A percentile compares a stretch with the other conserved stretches of the same genome.
phyloP scores from a whole-genome alignment of 73 alveolate species.

The Tetrahymena thermophila region DNA sequence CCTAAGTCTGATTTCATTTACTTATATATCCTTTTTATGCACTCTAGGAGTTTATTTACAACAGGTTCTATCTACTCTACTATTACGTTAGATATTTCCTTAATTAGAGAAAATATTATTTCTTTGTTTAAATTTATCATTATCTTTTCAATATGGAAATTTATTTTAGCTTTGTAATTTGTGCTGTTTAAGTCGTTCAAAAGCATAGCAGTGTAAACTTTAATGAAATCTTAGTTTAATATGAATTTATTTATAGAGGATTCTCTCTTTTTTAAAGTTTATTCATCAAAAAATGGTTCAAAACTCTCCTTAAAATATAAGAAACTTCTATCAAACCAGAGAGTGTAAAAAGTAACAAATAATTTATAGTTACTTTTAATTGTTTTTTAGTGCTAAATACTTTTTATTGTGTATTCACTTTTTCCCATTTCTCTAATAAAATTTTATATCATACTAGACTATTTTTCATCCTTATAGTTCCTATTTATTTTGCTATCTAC shows the following conservation, averaged over 20 bases:
- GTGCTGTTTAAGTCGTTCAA: not conserved
- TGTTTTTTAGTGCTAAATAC: not conserved
- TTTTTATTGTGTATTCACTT: not conserved
- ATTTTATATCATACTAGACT: not conserved
- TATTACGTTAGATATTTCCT: not conserved
- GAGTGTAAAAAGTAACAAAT: not conserved
- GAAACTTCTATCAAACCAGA: not conserved
- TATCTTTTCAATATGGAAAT: not conserved
- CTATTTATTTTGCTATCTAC: not conserved
- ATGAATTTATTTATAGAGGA: not conserved
- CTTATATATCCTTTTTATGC: not conserved
- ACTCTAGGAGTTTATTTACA: not conserved
- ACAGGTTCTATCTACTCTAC: not conserved
- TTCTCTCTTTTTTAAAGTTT: not conserved
- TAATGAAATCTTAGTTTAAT: not conserved
- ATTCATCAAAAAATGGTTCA: not conserved
- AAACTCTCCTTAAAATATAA: not conserved
- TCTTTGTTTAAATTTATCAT: not conserved
- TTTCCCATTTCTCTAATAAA: not conserved
- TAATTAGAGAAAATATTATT: not conserved
- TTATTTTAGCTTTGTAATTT: not conserved
- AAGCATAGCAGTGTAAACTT: not conserved
- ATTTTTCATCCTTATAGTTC: not conserved
- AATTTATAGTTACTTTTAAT: not conserved
- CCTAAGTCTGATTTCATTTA: not conserved